Evolutionary conservation across 1,139 yeast genomes (phyloP).

Genomic region (Candida sp.): DNA sequence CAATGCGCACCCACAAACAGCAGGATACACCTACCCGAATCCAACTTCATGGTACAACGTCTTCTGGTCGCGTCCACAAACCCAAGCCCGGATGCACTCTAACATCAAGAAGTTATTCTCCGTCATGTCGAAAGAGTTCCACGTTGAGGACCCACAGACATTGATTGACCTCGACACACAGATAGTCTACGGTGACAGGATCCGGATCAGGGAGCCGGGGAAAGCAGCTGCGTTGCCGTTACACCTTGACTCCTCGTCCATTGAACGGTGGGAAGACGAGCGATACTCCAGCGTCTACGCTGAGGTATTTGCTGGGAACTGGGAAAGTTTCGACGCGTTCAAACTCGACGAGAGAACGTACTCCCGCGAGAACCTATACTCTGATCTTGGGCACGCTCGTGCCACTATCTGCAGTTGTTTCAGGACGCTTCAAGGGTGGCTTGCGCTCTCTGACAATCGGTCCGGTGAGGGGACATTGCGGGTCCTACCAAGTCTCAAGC

Average conservation of each 20-base stretch:
- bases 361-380: conserved; percentile 39
- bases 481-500: conserved; percentile 41
- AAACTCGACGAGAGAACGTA: conserved; percentile 38
- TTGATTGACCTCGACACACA: conserved; percentile 30
- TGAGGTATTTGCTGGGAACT: conserved; percentile 44
- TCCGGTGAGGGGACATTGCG: conserved; percentile 50
- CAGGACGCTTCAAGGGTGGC: conserved; percentile 55
- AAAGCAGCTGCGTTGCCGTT: conserved; percentile 36
- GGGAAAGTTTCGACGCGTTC: conserved; percentile 53
- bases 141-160: conserved; percentile 24
- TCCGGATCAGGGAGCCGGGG: conserved; percentile 50
- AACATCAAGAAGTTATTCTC: conserved; percentile 31
- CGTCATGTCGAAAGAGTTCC: conserved; percentile 36
- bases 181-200: conserved; percentile 41
- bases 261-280: conserved; percentile 40
- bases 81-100: conserved; percentile 46
- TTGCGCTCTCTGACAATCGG: conserved; percentile 36
- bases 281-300: conserved; percentile 41
- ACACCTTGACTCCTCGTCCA: conserved; percentile 50
- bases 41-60: conserved; percentile 34
- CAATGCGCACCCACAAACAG: conserved; percentile 30
- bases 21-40: conserved; percentile 31
- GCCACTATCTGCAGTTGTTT: conserved; percentile 38
- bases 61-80: conserved; percentile 49
- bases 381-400: conserved; percentile 24